Percentiles rank a stretch among this genome's conserved stretches.
These are phyloP conservation scores for Pyrus betulifolia DNA, from an alignment of 306 rosid genomes.

Conservation along the genomic window DNA sequence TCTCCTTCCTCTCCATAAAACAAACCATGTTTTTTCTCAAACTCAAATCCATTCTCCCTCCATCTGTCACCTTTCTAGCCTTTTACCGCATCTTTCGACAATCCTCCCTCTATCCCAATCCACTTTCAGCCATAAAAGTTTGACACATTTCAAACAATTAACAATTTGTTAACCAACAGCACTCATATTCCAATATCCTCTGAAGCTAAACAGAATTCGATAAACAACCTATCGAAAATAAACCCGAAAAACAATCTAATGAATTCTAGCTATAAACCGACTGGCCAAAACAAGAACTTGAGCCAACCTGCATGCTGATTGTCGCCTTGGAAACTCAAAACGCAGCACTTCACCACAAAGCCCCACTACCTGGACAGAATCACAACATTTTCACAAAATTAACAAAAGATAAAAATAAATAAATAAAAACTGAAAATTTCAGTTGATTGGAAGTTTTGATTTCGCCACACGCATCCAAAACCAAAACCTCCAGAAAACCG, in stretches of 20 bases:
- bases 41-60: neutral
- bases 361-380: neutral
- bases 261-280: neutral
- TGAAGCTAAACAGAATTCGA: neutral
- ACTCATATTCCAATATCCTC: neutral
- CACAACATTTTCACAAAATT: neutral
- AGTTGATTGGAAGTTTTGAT: neutral
- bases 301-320: conserved; percentile 50
- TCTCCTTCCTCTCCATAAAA: neutral
- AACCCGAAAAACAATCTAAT: neutral
- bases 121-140: neutral
- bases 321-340: neutral
- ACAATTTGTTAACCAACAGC: neutral
- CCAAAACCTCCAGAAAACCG: neutral
- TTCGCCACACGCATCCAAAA: neutral
- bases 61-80: neutral
- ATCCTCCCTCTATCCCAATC: neutral
- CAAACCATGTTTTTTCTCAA: neutral
- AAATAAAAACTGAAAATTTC: neutral
- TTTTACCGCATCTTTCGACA: neutral
- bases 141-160: neutral
- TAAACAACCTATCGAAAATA: neutral
- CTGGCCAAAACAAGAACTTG: neutral
- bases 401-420: neutral
- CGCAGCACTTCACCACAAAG: neutral